Evolutionary conservation across 192 early-diverging fungal genomes (phyloP), one percentile per base, ranked within the genome.

Genomic region (Oehlia diaphana): DNA sequence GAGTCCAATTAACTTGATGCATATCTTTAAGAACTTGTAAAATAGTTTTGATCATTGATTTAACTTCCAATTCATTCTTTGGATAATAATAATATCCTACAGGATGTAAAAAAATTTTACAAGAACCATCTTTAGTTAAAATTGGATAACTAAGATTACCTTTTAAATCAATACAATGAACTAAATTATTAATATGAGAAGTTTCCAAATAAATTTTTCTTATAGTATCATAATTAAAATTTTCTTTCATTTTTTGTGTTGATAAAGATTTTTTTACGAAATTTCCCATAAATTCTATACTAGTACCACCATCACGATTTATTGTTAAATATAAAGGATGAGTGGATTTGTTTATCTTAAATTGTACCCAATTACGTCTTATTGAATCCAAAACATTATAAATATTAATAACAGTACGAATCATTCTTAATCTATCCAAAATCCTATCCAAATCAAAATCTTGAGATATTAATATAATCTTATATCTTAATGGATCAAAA

Each of bases 61-160:
- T 70, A 10, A 35, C 21, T 23, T 70, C 68, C 3, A 12, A 23
- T 42, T 70, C 68, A 70, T 42, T n/a, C 39, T 3, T 42, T 10
- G 68, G 68, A 21, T 70, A 70, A 70, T 70, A 42, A 70, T 70
- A n/a, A n/a, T 70, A 42, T 3, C 68, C 68, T 3, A 70, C 68
- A 23, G 68, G 68, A 9, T 70, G 42, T 44, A 70, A n/a, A 33
- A 70, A n/a, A 44, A 70, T 70, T 21, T 21, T 44, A 70, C 68
- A 70, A n/a, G 19, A 10, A 19, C 68, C 68, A 70, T 70, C 68
- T 42, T 42, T 37, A 23, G 16, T n/a, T 42, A n/a, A 44, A n/a
- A 44, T 42, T 9, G 68, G 68, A 44, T 2, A 9, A 9, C 10
- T 5, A 12, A 44, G 39, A n/a, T 70, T 70, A n/a, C 37, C 33